phyloP scores from a whole-genome alignment of 1,284 basidiomycete species.

The Pterulicium gracile region DNA sequence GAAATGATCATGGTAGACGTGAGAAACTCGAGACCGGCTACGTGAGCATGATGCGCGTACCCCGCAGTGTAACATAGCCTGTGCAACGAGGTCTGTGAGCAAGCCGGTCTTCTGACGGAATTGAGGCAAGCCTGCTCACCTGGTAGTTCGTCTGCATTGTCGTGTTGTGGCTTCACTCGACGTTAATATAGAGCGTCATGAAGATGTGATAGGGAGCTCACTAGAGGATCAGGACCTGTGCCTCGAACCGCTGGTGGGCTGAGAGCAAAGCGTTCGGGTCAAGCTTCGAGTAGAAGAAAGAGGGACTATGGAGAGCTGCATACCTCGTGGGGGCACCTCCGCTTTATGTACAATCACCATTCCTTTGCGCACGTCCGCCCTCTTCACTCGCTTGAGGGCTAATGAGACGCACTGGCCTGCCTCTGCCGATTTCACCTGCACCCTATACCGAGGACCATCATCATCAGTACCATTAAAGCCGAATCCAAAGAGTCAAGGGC shows the following conservation, averaged over 20 bases:
- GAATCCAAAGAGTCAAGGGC: constrained; percentile 9
- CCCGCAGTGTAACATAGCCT: constrained; percentile 82
- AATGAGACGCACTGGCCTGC: constrained; percentile 94
- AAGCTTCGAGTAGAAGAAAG: constrained; percentile 5
- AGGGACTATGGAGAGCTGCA: constrained; percentile 8
- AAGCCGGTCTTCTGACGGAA: neutral
- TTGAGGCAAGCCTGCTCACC: constrained; percentile 25
- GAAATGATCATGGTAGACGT: constrained; percentile 7
- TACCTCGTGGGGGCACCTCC: constrained; percentile 68
- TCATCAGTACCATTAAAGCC: constrained; percentile 1
- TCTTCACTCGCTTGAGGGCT: constrained; percentile 83
- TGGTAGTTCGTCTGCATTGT: constrained; percentile 88
- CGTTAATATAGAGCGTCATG: constrained; percentile 15
- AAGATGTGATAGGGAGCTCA: constrained; percentile 22
- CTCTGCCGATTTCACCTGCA: constrained; percentile 75
- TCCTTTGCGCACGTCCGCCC: constrained; percentile 83
- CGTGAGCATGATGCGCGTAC: constrained; percentile 31
- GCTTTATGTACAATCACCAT: constrained; percentile 85
- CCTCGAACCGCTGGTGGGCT: constrained; percentile 76
- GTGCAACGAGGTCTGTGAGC: constrained; percentile 11
- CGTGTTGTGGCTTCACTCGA: constrained; percentile 67
- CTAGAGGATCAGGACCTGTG: constrained; percentile 79
- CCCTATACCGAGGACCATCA: constrained; percentile 31
- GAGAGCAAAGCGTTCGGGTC: too few relatives aligned
- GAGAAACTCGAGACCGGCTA: too few relatives aligned